Conservation (phyloP, 2,329 filamentous ascomycete species). For the Geosmithia putterillii region DNA sequence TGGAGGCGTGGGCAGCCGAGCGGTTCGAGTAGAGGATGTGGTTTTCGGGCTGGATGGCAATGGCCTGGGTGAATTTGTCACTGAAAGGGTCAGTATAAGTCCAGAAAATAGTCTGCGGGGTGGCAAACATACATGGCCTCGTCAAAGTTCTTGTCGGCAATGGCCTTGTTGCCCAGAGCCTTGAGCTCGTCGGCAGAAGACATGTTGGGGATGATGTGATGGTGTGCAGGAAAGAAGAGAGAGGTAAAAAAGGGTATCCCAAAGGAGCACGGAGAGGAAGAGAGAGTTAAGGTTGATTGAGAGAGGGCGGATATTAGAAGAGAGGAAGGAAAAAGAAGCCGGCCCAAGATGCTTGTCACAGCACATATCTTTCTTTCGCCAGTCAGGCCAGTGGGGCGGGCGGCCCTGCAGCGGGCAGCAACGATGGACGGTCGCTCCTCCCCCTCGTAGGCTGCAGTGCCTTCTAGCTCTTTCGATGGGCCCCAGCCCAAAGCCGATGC, state of each 20-base stretch:
- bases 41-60: slow-evolving; percentile 75
- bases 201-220: slow-evolving; percentile 24
- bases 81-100: slow-evolving; percentile 29
- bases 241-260: slow-evolving; percentile 1
- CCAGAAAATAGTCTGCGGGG: not conserved
- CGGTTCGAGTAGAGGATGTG: slow-evolving; percentile 98
- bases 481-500: not conserved
- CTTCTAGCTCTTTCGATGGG: slow-evolving; percentile 6
- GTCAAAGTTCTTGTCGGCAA: slow-evolving; percentile 92
- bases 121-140: slow-evolving; percentile 70
- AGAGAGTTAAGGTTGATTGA: not conserved
- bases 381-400: not conserved
- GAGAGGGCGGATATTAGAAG: not conserved
- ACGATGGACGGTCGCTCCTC: not conserved
- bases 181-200: slow-evolving; percentile 70
- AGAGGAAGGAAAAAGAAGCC: not conserved
- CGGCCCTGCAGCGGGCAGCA: not conserved
- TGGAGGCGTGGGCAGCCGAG: slow-evolving; percentile 76
- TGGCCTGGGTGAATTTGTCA: slow-evolving; percentile 89
- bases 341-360: not conserved
- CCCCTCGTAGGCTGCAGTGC: slow-evolving; percentile 1
- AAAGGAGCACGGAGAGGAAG: not conserved
- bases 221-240: not conserved
- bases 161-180: slow-evolving; percentile 96
- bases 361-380: not conserved